These are phyloP conservation scores for Aspergillus ustus DNA, from an alignment of 2,329 filamentous ascomycete species.

Conservation along the genomic window DNA sequence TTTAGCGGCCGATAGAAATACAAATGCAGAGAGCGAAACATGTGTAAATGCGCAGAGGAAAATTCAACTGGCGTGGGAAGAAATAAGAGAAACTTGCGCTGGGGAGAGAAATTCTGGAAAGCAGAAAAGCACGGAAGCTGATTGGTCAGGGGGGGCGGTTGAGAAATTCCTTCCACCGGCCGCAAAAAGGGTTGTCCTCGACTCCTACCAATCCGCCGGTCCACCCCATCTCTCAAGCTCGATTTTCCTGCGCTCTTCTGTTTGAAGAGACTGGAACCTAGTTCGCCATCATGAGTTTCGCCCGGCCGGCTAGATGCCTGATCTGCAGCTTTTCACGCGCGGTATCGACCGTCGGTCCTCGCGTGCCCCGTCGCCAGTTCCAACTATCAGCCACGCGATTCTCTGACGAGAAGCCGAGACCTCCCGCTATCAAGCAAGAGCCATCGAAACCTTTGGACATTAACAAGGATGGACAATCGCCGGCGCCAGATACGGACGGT, in stretches of 20 bases:
- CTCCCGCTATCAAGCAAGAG: constrained; percentile 41
- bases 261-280: constrained; percentile 37
- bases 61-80: constrained; percentile 7
- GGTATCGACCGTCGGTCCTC: constrained; percentile 40
- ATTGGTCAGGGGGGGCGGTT: constrained; percentile 29
- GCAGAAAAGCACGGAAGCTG: constrained; percentile 26
- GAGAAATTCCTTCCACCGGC: constrained; percentile 32
- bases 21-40: constrained; percentile 9
- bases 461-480: constrained; percentile 28
- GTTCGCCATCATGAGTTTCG: constrained; percentile 51
- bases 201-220: constrained; percentile 3
- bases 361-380: constrained; percentile 54
- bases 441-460: constrained; percentile 1
- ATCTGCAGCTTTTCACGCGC: constrained; percentile 54
- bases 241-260: constrained; percentile 22
- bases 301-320: constrained; percentile 55
- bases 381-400: constrained; percentile 49
- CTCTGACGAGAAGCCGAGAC: constrained; percentile 44
- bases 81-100: constrained; percentile 12
- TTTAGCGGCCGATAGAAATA: background rate
- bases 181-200: constrained; percentile 15
- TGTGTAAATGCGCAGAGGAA: background rate
- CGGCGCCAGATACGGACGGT: constrained; percentile 7
- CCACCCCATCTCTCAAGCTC: constrained; percentile 9
- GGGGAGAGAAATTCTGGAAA: constrained; percentile 10